phyloP scores from a whole-genome alignment of 768 basidiomycete genomes.

The Russula emetica region DNA sequence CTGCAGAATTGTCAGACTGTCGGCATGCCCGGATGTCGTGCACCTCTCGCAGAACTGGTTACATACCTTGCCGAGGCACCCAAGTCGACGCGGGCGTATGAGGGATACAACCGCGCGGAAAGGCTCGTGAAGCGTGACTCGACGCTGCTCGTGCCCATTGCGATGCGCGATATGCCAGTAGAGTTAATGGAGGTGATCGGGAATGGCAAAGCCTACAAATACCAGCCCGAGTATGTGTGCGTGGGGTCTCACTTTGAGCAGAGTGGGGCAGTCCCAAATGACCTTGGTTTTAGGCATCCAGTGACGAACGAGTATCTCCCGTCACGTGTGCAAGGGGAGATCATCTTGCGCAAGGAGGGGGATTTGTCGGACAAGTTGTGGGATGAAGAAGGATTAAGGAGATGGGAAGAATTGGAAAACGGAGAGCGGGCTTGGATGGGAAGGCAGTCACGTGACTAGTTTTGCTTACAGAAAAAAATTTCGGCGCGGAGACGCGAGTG shows the following conservation, averaged over 20 bases:
- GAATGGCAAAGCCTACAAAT: conserved; percentile 47
- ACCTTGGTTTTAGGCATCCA: conserved; percentile 40
- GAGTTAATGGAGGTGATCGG: conserved; percentile 49
- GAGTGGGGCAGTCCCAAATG: not conserved
- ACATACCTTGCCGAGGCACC: conserved; percentile 77
- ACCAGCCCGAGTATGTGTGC: conserved; percentile 45
- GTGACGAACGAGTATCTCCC: conserved; percentile 53
- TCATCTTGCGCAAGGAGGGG: conserved; percentile 39
- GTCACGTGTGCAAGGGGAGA: conserved; percentile 37
- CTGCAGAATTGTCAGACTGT: conserved; percentile 61
- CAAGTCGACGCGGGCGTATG: conserved; percentile 76
- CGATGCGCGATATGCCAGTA: conserved; percentile 77
- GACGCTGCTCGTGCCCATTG: conserved; percentile 60
- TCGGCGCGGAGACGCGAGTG: conserved; percentile 17
- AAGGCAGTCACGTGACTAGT: conserved; percentile 12
- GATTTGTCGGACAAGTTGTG: conserved; percentile 41
- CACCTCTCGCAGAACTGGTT: conserved; percentile 72
- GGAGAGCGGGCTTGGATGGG: conserved; percentile 39
- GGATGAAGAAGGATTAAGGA: conserved; percentile 45
- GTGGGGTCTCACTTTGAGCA: conserved; percentile 17
- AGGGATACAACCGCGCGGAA: conserved; percentile 69
- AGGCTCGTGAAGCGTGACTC: conserved; percentile 51
- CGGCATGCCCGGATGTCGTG: conserved; percentile 82
- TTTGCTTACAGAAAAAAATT: conserved; percentile 4
- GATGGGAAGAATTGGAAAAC: conserved; percentile 47